Base-by-base conservation (phyloP, 1,284 basidiomycete genomes). In the Puccinia brachypodii region DNA sequence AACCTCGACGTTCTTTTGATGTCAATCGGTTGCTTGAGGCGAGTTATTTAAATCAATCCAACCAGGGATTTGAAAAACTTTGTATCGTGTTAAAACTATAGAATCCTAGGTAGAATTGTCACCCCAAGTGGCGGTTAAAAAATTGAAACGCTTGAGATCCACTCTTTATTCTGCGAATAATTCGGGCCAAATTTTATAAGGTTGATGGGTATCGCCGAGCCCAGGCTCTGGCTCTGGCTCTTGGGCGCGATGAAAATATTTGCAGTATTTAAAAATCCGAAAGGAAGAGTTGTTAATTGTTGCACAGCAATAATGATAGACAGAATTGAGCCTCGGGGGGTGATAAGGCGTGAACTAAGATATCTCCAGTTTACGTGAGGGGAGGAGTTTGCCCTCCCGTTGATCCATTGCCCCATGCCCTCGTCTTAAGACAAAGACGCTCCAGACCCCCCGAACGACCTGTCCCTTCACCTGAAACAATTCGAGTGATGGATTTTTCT, bases 281-380 rank as follows among this genome's bases (percentile, higher is more conserved):
- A 33, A 64, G 33, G 62, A 64, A 64, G n/a, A 33, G n/a, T 40
- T 58, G 7, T 40, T 64, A 19, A 33, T 36, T 62, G 36, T 64
- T 64, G 62, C 62, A 64, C 62, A 64, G 62, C 62, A 64, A 64
- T 31, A 13, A 40, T 16, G 13, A 64, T 38, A 38, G 62, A 64
- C n/a, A 64, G 36, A 22, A 40, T 64, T 64, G 62, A 38, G 36
- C 36, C 62, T 36, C 33, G n/a, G 16, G 11, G 62, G 33, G 62
- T 38, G 31, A 33, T 40, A 58, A 28, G 4, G 56, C 36, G 62
- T 14, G 36, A 64, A 3, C 50, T 31, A 19, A 19, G 38, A 38
- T 64, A 64, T 64, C 60, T 16, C 31, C 33, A 28, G 60, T 33
- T 31, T 36, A 62, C 19, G 25, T 36, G 60, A 40, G 62, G 36